Conservation (phyloP, 108 stramenopile genomes). For the Cyclotella kingstonii region DNA sequence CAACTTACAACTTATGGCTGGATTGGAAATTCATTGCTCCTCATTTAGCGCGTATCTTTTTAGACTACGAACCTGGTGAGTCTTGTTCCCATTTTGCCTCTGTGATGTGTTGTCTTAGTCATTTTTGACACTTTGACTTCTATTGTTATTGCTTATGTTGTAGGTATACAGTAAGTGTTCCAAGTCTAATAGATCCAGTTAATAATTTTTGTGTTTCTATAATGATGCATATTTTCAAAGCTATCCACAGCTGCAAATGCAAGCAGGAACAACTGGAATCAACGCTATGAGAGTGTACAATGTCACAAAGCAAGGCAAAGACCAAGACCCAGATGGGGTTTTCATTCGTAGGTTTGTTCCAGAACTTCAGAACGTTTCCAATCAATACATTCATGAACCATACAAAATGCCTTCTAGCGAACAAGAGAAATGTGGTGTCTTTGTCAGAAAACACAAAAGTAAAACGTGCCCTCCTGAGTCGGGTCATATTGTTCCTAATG, state of each 20-base stretch:
- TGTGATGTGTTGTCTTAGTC: too few relatives aligned
- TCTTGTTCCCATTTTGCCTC: too few relatives aligned
- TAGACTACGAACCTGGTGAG: constrained; percentile 65
- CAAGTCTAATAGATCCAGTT: neutral
- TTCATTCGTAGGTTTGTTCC: constrained; percentile 56
- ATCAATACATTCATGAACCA: constrained; percentile 66
- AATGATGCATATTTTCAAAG: constrained; percentile 6
- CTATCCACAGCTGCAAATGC: constrained; percentile 82
- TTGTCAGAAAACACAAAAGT: constrained; percentile 15
- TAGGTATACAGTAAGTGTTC: constrained; percentile 2
- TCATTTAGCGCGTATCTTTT: constrained; percentile 60
- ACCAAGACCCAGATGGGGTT: constrained; percentile 63
- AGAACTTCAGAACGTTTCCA: constrained; percentile 51
- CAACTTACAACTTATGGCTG: constrained; percentile 72
- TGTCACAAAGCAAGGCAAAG: constrained; percentile 71
- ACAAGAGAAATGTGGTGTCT: constrained; percentile 38
- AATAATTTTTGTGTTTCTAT: neutral
- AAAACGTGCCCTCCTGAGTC: neutral
- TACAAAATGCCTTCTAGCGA: constrained; percentile 54
- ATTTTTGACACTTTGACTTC: too few relatives aligned
- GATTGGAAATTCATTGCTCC: constrained; percentile 69
- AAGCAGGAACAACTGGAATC: constrained; percentile 74
- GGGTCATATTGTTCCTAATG: neutral
- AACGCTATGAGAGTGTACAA: constrained; percentile 78
- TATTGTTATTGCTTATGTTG: too few relatives aligned